Percentiles rank a stretch among this genome's conserved stretches.
Conservation (phyloP, 2,329 filamentous ascomycete genomes). For the Fusarium nygamai region DNA sequence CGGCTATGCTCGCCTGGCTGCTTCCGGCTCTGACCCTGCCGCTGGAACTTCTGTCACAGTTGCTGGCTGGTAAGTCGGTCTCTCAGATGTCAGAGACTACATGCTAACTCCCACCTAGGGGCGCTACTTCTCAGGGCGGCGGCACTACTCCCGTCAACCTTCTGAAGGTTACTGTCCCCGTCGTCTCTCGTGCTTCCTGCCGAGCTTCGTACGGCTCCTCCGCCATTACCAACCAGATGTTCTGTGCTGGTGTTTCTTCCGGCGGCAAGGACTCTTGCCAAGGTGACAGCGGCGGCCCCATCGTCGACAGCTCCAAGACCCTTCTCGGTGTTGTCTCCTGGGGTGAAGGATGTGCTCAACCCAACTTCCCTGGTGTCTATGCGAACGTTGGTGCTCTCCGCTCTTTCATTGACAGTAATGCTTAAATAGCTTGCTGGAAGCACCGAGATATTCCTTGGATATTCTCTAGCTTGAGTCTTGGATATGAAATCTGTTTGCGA, state of each 20-base stretch:
- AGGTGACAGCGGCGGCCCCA: constrained; percentile 47
- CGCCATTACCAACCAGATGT: constrained; percentile 44
- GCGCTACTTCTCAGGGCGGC: constrained; percentile 30
- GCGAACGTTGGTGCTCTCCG: constrained; percentile 40
- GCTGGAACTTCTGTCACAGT: constrained; percentile 31
- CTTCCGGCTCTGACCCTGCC: constrained; percentile 41
- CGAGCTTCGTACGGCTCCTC: constrained; percentile 36
- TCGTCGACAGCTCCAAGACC: constrained; percentile 37
- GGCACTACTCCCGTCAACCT: constrained; percentile 28
- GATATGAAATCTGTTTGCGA: neutral
- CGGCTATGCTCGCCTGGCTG: constrained; percentile 39
- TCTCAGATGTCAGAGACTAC: accelerated
- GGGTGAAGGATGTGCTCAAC: constrained; percentile 44
- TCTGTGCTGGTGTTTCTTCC: constrained; percentile 44
- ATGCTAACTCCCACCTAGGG: constrained; percentile 27
- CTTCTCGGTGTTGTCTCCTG: constrained; percentile 47
- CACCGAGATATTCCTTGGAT: too few species aligned
- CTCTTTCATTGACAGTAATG: constrained; percentile 41
- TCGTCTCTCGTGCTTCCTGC: constrained; percentile 44
- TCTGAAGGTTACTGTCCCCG: constrained; percentile 46
- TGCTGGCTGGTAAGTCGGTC: constrained; percentile 43
- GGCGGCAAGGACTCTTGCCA: constrained; percentile 48
- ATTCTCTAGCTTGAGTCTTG: neutral
- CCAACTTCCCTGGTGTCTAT: constrained; percentile 44
- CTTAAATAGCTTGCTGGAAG: neutral